Base-by-base conservation (phyloP, 23 red algal genomes). In the Gracilariopsis chorda region DNA sequence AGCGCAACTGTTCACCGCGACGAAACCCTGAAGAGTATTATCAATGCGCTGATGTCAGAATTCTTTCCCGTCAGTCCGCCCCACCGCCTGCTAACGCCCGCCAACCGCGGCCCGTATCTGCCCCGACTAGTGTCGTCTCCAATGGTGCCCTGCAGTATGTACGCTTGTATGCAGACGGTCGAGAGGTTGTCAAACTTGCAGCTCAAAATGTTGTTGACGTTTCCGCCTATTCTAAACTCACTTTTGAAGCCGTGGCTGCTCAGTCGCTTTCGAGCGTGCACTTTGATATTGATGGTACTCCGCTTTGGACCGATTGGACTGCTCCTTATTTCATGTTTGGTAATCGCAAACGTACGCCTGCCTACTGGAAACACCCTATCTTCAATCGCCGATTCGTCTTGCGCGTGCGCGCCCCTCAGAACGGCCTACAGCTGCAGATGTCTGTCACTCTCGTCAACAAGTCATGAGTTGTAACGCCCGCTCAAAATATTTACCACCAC, bases 21-120 rank as follows among this genome's bases (percentile, higher is more conserved):
- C 27, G 59, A 4, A 57, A 73, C 52, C 89, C 89, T 0, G 89
- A 92, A 17, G 89, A 92, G 63, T 92, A 84, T 83, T 92, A 52
- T 29, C 78, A 83, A 48, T 92, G 89, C 63, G 62, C 79, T 32
- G 89, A 92, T 70, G 67, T 92, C 16, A 60, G 48, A 37, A 72
- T 92, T 73, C 47, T 73, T 20, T 21, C 67, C 39, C 67, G 67
- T 16, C 4, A 36, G 28, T 27, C 10, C 2, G 5, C 25, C 33
- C 27, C 27, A 24, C 1, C n/a, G 9, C 24, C 42, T 24, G 67
- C 7, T 3, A 19, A 46, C n/a, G 39, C 39, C 67, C 39, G 28
- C 41, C 30, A 68, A 46, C 67, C 24, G 17, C 36, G 47, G 67
- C n/a, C 67, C 39, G 67, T 73, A 73, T 73, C 67, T 36, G 67